These are phyloP conservation scores for Leccinum broughii DNA, from an alignment of 768 basidiomycete species.

Conservation along the genomic window DNA sequence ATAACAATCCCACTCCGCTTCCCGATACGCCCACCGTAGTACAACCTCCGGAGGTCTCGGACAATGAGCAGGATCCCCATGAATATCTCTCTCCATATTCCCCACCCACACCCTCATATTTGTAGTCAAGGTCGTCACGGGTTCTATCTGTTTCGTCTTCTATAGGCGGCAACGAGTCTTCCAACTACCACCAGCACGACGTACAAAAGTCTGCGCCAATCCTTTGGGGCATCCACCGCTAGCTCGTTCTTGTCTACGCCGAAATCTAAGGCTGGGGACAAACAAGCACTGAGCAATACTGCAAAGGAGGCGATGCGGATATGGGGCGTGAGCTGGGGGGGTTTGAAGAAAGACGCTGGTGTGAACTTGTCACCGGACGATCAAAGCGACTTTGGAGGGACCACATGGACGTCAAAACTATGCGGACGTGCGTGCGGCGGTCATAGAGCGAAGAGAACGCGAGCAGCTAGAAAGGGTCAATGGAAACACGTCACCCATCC, in stretches of 20 bases:
- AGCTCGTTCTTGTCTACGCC: constrained; percentile 76
- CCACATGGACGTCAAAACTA: constrained; percentile 58
- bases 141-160: constrained; percentile 39
- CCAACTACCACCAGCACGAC: constrained; percentile 28
- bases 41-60: constrained; percentile 13
- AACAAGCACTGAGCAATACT: constrained; percentile 80
- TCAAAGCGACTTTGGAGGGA: constrained; percentile 40
- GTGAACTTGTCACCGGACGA: constrained; percentile 38
- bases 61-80: constrained; percentile 21
- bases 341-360: constrained; percentile 55
- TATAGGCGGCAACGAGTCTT: constrained; percentile 26
- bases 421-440: constrained; percentile 76
- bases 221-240: constrained; percentile 36
- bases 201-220: constrained; percentile 42
- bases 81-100: constrained; percentile 38
- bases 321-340: constrained; percentile 75
- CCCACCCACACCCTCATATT: constrained; percentile 40
- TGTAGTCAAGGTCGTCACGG: constrained; percentile 33
- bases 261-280: constrained; percentile 76
- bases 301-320: constrained; percentile 90
- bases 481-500: constrained; percentile 33
- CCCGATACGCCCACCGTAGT: constrained; percentile 7
- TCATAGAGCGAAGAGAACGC: constrained; percentile 60
- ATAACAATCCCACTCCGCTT: constrained; percentile 31
- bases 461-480: constrained; percentile 31